These are phyloP conservation scores for Neofusicoccum laricinum DNA, from an alignment of 2,329 filamentous ascomycete genomes.

Conservation along the genomic window DNA sequence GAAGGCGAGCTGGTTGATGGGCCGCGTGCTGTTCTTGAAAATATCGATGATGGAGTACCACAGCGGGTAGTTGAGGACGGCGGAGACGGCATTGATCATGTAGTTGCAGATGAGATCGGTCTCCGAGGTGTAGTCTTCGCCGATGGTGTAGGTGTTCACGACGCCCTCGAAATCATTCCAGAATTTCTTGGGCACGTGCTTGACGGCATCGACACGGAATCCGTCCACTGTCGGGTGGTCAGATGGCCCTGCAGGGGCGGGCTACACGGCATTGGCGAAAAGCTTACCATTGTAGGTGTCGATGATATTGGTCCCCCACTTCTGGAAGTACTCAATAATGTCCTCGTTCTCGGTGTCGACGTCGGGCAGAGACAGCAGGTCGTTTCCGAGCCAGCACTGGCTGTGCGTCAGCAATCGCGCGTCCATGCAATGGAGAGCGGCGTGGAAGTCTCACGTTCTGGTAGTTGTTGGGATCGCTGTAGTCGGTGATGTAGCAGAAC, in stretches of 20 bases:
- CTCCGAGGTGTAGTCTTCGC: constrained; percentile 59
- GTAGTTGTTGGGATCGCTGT: constrained; percentile 27
- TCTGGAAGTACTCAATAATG: background rate
- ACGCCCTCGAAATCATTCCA: constrained; percentile 54
- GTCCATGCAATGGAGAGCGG: background rate
- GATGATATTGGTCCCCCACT: background rate
- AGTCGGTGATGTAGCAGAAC: constrained; percentile 28
- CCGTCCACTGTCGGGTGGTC: constrained; percentile 43
- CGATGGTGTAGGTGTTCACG: constrained; percentile 58
- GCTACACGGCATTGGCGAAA: constrained; percentile 6
- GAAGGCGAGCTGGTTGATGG: constrained; percentile 31
- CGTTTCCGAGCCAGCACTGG: constrained; percentile 22
- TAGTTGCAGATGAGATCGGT: constrained; percentile 53
- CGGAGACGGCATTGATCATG: constrained; percentile 51
- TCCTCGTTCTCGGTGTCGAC: constrained; percentile 18
- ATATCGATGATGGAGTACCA: constrained; percentile 42
- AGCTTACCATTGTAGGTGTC: constrained; percentile 15
- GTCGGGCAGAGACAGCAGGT: constrained; percentile 23
- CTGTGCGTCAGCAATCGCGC: background rate
- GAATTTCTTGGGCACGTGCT: constrained; percentile 60
- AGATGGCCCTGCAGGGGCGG: constrained; percentile 26
- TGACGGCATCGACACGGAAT: constrained; percentile 60
- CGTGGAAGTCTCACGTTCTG: constrained; percentile 21
- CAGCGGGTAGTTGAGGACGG: constrained; percentile 59
- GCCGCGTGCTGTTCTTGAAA: constrained; percentile 30